Percentiles rank a stretch among this genome's conserved stretches.
phyloP scores from a whole-genome alignment of 2,329 filamentous ascomycete genomes.

The Daldinia sp. region DNA sequence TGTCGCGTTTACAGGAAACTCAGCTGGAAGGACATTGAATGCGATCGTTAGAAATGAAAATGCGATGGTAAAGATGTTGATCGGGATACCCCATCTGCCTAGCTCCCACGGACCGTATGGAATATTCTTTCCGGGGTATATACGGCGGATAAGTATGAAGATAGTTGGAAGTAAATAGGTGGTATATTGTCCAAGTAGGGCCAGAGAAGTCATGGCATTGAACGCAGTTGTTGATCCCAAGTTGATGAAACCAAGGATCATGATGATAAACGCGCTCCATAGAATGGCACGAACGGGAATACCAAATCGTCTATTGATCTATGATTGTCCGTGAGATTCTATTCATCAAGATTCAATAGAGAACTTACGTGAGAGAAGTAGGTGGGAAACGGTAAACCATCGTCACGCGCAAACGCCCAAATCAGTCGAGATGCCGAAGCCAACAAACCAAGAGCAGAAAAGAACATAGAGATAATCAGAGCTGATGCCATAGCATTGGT shows the following conservation, averaged over 20 bases:
- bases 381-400: conserved; percentile 17
- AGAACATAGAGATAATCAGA: conserved; percentile 60
- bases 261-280: conserved; percentile 26
- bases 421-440: conserved; percentile 67
- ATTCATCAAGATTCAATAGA: background rate
- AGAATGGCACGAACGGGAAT: conserved; percentile 29
- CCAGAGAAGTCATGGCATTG: conserved; percentile 31
- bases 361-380: conserved; percentile 24
- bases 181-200: conserved; percentile 32
- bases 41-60: conserved; percentile 31
- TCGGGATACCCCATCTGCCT: conserved; percentile 27
- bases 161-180: conserved; percentile 32
- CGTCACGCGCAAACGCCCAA: conserved; percentile 60
- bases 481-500: conserved; percentile 63
- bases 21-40: conserved; percentile 29
- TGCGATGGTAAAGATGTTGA: conserved; percentile 29
- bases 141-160: conserved; percentile 24
- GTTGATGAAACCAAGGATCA: conserved; percentile 30
- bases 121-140: conserved; percentile 26
- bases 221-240: conserved; percentile 33
- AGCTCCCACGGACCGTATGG: conserved; percentile 30
- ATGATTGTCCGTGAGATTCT: background rate
- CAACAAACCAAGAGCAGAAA: conserved; percentile 63
- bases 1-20: conserved; percentile 26
- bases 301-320: conserved; percentile 25